These are phyloP conservation scores for Lactarius quietus DNA, from an alignment of 768 basidiomycete genomes.

Conservation along the genomic window DNA sequence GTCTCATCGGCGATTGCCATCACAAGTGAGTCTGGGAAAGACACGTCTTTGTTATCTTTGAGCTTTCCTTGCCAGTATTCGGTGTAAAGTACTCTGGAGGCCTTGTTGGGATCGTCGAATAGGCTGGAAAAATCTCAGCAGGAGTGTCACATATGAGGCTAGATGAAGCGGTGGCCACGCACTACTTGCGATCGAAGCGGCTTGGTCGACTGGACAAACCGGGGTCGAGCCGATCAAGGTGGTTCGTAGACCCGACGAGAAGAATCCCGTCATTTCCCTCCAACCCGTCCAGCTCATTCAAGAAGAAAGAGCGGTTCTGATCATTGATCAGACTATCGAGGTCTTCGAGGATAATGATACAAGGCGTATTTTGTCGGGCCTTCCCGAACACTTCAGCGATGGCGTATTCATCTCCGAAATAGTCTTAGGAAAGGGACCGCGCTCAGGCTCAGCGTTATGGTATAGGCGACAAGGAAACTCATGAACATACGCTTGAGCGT, in stretches of 20 bases:
- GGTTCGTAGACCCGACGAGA: conserved; percentile 78
- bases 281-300: conserved; percentile 82
- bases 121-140: conserved; percentile 39
- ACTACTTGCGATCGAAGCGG: conserved; percentile 87
- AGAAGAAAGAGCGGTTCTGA: conserved; percentile 77
- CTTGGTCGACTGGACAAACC: conserved; percentile 74
- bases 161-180: conserved; percentile 31
- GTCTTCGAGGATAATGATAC: conserved; percentile 61
- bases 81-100: conserved; percentile 64
- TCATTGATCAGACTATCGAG: conserved; percentile 80
- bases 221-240: conserved; percentile 76
- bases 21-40: conserved; percentile 64
- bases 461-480: background rate
- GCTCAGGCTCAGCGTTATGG: background rate
- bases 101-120: conserved; percentile 66
- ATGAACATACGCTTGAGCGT: conserved; percentile 61
- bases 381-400: conserved; percentile 69
- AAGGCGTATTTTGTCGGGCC: conserved; percentile 67
- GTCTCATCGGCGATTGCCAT: conserved; percentile 58
- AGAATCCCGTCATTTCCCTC: conserved; percentile 78
- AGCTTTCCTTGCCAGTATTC: conserved; percentile 83
- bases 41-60: conserved; percentile 52
- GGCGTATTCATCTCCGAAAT: conserved; percentile 56
- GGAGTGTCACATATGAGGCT: background rate
- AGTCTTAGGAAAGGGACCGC: conserved; percentile 34